Base-by-base conservation (phyloP, 345 rosid genomes). In the Eucalyptus marginata region DNA sequence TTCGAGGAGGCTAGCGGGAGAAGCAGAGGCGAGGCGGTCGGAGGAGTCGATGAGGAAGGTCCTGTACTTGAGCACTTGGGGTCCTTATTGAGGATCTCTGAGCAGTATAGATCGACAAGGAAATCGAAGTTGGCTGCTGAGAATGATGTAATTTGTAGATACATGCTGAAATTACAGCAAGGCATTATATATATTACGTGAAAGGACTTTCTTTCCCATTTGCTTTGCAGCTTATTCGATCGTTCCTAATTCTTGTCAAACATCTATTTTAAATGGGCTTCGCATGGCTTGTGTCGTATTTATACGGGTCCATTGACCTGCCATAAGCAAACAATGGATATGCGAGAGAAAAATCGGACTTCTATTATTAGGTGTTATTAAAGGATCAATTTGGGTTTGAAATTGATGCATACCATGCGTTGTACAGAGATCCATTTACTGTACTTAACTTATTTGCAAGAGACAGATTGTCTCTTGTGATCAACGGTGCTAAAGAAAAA, bases 1-100 rank as follows among this genome's bases (percentile, higher is more conserved):
- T 10, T 80, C 92, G 7, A 44, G 49, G 15, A 89, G 43, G 66
- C 13, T 62, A 2, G 44, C 36, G 46, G 54, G 76, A 44, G 90
- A 44, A 46, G 90, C 90, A 25, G 88, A 89, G 88, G 62, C 86
- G 11, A 91, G 84, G 36, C 90, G 44, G 76, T 91, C 95, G 13
- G 94, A 94, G 51, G 94, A 94, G 89, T 93, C 96, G 2, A n/a
- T 93, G 54, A 89, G 94, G 89, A 93, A 88, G 68, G 93, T 95
- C 89, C 92, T 94, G 93, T 94, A 93, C 90, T 90, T 95, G 92
- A 94, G 96, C 88, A 92, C 94, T 84, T 93, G 95, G 97, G 94
- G 93, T 88, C 94, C 94, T 0, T n/a, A 64, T 8, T 64, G 8
- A 4, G 20, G 76, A n/a, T 64, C 76, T 64, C 76, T 10, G 36